These are phyloP conservation scores for Odontarrhena argentea DNA, from an alignment of 345 rosid species.

Conservation along the genomic window DNA sequence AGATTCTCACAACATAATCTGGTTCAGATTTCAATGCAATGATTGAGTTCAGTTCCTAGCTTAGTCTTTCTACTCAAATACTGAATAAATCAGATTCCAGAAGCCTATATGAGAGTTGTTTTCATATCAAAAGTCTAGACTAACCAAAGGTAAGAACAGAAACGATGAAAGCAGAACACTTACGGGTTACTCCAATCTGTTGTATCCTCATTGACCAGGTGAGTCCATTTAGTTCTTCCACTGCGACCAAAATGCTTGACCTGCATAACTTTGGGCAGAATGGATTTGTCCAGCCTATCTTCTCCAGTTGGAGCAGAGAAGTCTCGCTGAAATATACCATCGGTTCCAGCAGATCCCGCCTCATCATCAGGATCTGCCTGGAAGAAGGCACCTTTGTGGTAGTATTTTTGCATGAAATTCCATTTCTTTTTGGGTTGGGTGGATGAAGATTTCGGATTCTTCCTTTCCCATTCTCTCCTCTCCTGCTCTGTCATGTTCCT, in stretches of 20 bases:
- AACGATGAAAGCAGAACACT: constrained; percentile 32
- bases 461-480: constrained; percentile 85
- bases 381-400: constrained; percentile 81
- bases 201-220: constrained; percentile 79
- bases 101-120: constrained; percentile 1
- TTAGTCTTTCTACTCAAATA: constrained; percentile 21
- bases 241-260: constrained; percentile 86
- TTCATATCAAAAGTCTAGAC: background rate
- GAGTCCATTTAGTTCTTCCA: constrained; percentile 87
- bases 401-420: constrained; percentile 81
- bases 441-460: constrained; percentile 61
- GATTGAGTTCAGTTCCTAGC: constrained; percentile 15
- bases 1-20: constrained; percentile 13
- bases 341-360: constrained; percentile 53
- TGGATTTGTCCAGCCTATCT: constrained; percentile 74
- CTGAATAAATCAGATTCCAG: constrained; percentile 10
- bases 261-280: constrained; percentile 78
- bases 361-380: constrained; percentile 55
- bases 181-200: constrained; percentile 89
- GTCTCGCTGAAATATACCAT: constrained; percentile 54
- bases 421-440: constrained; percentile 60
- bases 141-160: constrained; percentile 11
- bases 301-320: constrained; percentile 83
- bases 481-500: constrained; percentile 85
- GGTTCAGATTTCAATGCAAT: background rate